Base-by-base conservation (phyloP, 2,329 filamentous ascomycete genomes). In the Diaporthe helianthi region DNA sequence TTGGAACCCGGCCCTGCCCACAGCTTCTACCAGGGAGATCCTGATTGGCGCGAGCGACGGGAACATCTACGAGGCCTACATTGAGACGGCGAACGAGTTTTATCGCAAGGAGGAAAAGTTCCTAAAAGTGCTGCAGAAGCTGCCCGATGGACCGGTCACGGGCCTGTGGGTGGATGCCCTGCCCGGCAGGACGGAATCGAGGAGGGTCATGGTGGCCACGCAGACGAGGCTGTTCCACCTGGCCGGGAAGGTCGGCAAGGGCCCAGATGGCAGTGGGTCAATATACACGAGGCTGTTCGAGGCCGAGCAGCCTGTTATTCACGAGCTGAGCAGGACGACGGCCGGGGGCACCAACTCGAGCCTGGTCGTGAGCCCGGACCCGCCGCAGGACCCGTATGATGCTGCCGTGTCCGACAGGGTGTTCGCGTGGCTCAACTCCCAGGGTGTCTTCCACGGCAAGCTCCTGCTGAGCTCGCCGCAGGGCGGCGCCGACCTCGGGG, bases 101-200 rank as follows among this genome's bases (percentile, higher is more conserved):
- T 98, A 98, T 80, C 89, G 93, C 74, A 92, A 95, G 77, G 94
- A 98, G 79, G 96, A 99, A 79, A 94, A 93, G 80, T 97, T 97
- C 78, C 81, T 97, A 71, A 95, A 95, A 79, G 87, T 86, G 44
- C 86, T 99, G 24, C 94, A 94, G 78, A 94, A 92, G 77, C 86
- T 94, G 9, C 88, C 91, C 1, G 94, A 97, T 78, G 93, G 92
- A 0, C 89, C 94, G 0, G 87, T 98, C 44, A 93, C 92, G 0
- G 96, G 96, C 1, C 78, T 98, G 19, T 97, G 93, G 89, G 91
- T 92, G 12, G 95, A 98, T 75, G 84, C 87, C 46, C 81, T 97
- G 47, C 82, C 84, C 41, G 89, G 87, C n/a, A 83, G 72, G 36
- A 80, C 88, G 9, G 94, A 98, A 74, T 80, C 90, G 73, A 87